These are phyloP conservation scores for Phoma sp. DNA, from an alignment of 2,329 filamentous ascomycete species.

Conservation along the genomic window DNA sequence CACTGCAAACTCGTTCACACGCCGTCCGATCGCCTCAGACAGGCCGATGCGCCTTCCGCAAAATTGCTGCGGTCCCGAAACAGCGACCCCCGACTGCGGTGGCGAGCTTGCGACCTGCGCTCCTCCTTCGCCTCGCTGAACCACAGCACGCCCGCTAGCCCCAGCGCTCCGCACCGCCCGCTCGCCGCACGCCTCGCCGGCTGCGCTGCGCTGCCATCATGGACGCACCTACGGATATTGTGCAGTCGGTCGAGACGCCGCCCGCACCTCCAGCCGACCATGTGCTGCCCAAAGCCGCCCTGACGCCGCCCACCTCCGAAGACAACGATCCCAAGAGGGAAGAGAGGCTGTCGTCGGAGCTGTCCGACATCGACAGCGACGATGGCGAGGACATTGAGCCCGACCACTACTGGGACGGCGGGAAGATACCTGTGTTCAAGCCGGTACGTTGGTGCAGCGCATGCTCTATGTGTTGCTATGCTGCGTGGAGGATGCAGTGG, in stretches of 20 bases:
- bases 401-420: slow-evolving; percentile 82
- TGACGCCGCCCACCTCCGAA: slow-evolving; percentile 60
- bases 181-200: slow-evolving; percentile 22
- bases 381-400: slow-evolving; percentile 74
- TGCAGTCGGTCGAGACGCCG: slow-evolving; percentile 43
- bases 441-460: slow-evolving; percentile 62
- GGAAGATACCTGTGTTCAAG: slow-evolving; percentile 90
- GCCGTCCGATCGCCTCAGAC: slow-evolving; percentile 3
- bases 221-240: slow-evolving; percentile 38
- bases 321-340: slow-evolving; percentile 54
- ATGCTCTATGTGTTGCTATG: not conserved
- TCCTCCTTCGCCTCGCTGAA: slow-evolving; percentile 33
- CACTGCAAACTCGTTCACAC: slow-evolving; percentile 7
- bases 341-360: slow-evolving; percentile 53
- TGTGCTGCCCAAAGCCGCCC: slow-evolving; percentile 45
- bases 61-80: slow-evolving; percentile 29
- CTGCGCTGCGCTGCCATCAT: slow-evolving; percentile 27
- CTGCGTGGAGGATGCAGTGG: not conserved
- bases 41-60: slow-evolving; percentile 30
- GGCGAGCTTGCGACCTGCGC: slow-evolving; percentile 37
- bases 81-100: slow-evolving; percentile 26
- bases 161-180: slow-evolving; percentile 26
- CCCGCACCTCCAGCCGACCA: slow-evolving; percentile 33
- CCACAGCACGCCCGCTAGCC: slow-evolving; percentile 26
- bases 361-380: slow-evolving; percentile 56